These are phyloP conservation scores for Gossypium anomalum DNA, from an alignment of 345 rosid species.

Conservation along the genomic window DNA sequence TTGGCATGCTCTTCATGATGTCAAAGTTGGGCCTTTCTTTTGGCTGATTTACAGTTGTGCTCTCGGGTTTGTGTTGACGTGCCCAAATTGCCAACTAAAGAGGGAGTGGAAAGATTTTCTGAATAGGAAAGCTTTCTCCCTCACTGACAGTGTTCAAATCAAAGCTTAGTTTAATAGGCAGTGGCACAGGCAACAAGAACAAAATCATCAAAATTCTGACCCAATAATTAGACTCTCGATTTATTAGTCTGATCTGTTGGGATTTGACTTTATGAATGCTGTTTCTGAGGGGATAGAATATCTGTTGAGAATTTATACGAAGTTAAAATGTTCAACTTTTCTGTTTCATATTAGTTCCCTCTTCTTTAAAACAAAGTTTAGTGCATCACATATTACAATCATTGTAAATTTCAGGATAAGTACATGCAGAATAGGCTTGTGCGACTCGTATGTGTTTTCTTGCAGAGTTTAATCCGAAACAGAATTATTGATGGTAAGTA, in stretches of 20 bases:
- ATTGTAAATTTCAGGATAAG: slow-evolving; percentile 68
- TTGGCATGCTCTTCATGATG: no score
- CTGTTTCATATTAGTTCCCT: not conserved
- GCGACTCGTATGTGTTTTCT: slow-evolving; percentile 95
- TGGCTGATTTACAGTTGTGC: no score
- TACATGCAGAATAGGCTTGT: slow-evolving; percentile 99
- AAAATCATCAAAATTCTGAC: no score
- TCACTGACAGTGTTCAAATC: no score
- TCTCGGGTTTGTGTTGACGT: no score
- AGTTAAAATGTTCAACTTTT: not conserved
- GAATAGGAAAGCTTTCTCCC: no score
- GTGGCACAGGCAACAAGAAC: no score
- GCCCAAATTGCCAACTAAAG: no score
- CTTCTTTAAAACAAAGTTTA: not conserved
- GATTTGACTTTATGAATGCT: not conserved
- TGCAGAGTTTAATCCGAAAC: slow-evolving; percentile 89
- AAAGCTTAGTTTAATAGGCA: no score
- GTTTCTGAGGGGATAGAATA: not conserved
- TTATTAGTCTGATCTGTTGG: not conserved
- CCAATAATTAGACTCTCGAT: no score
- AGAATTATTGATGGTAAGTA: slow-evolving; percentile 75
- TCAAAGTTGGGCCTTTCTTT: no score
- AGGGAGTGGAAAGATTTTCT: no score
- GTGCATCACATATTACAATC: not conserved
- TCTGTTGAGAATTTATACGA: not conserved